Base-by-base conservation (phyloP, 345 rosid species). In the Jatropha curcas region DNA sequence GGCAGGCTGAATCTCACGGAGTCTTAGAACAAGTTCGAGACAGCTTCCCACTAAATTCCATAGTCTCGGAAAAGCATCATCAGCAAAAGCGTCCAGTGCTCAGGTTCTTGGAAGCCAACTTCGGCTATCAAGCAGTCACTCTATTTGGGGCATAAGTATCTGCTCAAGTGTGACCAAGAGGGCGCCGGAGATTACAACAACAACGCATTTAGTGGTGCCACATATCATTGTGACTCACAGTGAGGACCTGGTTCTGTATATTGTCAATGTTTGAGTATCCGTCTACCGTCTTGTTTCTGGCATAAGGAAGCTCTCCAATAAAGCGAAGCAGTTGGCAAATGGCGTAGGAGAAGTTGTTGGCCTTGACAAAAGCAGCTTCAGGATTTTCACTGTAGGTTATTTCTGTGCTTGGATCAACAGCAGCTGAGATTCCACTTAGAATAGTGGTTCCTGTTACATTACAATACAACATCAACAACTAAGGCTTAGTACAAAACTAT, bases 261-360 rank as follows among this genome's bases (percentile, higher is more conserved):
- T 61, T 2, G 74, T 68, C 16, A 78, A 46, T 73, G 68, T 68
- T 25, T 11, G 7, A 51, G 64, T 78, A 45, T 73, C 77, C 3
- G n/a, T n/a, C n/a, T n/a, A n/a, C 77, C 77, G 0, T 16, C n/a
- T 3, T 9, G 41, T 43, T 37, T 78, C 81, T 0, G 77, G 77
- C 71, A 35, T 73, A 78, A 11, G 74, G 77, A 22, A 27, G 51
- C 52, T 78, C 81, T 14, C 81, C 81, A 1, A 78, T 77, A 10
- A 73, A n/a, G n/a, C n/a, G n/a, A n/a, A n/a, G n/a, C n/a, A n/a
- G n/a, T n/a, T n/a, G n/a, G n/a, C 81, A 8, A 78, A 68, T 57
- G 31, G 81, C 81, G 4, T 72, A 78, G 33, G 63, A 60, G 73
- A 67, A 78, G 13, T 61, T 60, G 30, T 30, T 64, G 41, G 64